These are phyloP conservation scores for Elymus sibiricus DNA, from an alignment of 176 grass and related monocot species.

Conservation along the genomic window DNA sequence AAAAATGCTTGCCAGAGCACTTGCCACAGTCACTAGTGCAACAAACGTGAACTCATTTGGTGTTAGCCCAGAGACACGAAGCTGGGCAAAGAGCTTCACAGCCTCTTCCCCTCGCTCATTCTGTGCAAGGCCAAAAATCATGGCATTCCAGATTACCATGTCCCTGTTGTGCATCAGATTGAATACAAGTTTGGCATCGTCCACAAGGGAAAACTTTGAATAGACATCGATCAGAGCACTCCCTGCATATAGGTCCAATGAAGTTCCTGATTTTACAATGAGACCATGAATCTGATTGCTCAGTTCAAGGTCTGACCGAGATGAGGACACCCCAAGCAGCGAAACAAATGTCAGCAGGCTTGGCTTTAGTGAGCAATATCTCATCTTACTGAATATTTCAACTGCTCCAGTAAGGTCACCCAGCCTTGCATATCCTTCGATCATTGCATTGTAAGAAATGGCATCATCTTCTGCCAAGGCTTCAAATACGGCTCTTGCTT, in stretches of 20 bases:
- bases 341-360: conserved; percentile 65
- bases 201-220: conserved; percentile 62
- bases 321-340: conserved; percentile 58
- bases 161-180: conserved; percentile 48
- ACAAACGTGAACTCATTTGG: conserved; percentile 71
- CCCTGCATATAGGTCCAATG: conserved; percentile 47
- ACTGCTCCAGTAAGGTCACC: conserved; percentile 47
- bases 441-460: conserved; percentile 77
- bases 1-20: conserved; percentile 64
- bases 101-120: conserved; percentile 77
- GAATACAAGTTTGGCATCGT: conserved; percentile 68
- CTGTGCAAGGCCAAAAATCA: conserved; percentile 62
- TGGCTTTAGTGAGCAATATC: conserved; percentile 44
- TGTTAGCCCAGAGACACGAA: conserved; percentile 36
- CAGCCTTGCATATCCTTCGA: conserved; percentile 73
- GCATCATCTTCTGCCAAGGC: conserved; percentile 40
- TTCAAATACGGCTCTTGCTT: conserved; percentile 65
- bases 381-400: conserved; percentile 60
- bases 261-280: conserved; percentile 56
- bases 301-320: conserved; percentile 45
- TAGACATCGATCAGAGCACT: conserved; percentile 82
- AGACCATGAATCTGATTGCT: conserved; percentile 73
- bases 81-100: conserved; percentile 59
- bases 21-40: conserved; percentile 70
- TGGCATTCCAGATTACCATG: conserved; percentile 73